Conservation (phyloP, 768 basidiomycete species). For the Hygrocybe punicea region DNA sequence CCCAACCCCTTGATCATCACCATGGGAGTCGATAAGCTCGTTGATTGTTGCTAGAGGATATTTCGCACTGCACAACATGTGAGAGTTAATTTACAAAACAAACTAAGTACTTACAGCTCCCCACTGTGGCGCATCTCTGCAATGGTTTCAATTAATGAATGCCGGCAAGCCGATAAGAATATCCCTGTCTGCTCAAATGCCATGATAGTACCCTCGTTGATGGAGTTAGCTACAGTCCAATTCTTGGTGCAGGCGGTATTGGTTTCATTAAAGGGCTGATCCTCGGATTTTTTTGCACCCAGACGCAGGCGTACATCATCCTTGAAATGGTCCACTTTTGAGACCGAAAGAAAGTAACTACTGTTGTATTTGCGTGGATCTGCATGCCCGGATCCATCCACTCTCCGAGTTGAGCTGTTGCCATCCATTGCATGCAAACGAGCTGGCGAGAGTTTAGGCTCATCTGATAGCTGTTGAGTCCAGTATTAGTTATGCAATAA, state of each 20-base stretch:
- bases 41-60: slow-evolving; percentile 26
- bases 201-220: background rate
- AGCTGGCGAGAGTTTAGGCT: slow-evolving; percentile 2
- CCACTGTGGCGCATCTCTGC: slow-evolving; percentile 11
- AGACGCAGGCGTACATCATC: background rate
- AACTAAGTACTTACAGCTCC: slow-evolving; percentile 8
- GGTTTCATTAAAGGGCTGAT: background rate
- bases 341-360: background rate
- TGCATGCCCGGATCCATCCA: slow-evolving; percentile 1
- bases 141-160: slow-evolving; percentile 1
- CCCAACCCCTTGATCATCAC: slow-evolving; percentile 18
- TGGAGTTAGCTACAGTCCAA: slow-evolving; percentile 1
- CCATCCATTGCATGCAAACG: slow-evolving; percentile 14
- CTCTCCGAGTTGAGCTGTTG: slow-evolving; percentile 13
- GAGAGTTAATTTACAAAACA: too few species aligned
- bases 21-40: slow-evolving; percentile 19
- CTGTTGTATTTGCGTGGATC: background rate
- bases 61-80: slow-evolving; percentile 20
- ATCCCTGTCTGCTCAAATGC: slow-evolving; percentile 10
- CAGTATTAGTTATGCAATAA: background rate
- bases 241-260: slow-evolving; percentile 1
- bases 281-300: background rate
- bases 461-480: slow-evolving; percentile 7
- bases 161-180: slow-evolving; percentile 2
- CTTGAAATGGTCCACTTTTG: slow-evolving; percentile 2